phyloP scores from a whole-genome alignment of 140 eudicot genomes.

The Oenanthe javanica region DNA sequence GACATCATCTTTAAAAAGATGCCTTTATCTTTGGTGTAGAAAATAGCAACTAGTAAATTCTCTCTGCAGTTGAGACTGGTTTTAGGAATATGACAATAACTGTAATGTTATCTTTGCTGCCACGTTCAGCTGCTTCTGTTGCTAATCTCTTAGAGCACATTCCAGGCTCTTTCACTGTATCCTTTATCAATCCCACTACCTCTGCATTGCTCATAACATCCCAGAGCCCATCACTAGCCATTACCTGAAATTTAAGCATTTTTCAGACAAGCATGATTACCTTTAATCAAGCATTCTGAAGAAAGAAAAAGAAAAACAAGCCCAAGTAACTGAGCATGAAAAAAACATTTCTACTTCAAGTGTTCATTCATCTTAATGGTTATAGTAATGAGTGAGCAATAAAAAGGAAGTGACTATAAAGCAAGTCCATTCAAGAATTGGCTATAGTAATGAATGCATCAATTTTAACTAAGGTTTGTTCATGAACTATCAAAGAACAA shows the following conservation, averaged over 20 bases:
- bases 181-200: conserved; percentile 58
- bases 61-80: conserved; percentile 84
- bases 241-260: conserved; percentile 42
- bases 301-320: not conserved
- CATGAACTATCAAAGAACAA: not conserved
- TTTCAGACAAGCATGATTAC: not conserved
- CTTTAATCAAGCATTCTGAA: not conserved
- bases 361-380: not conserved
- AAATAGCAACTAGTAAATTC: conserved; percentile 47
- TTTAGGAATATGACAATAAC: conserved; percentile 78
- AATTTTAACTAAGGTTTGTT: not conserved
- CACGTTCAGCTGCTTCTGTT: conserved; percentile 80
- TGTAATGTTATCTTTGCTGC: conserved; percentile 92
- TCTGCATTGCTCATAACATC: conserved; percentile 64
- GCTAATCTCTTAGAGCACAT: conserved; percentile 97
- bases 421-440: not conserved
- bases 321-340: not conserved
- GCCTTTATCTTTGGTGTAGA: not conserved
- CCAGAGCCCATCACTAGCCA: conserved; percentile 98
- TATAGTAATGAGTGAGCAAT: not conserved
- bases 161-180: conserved; percentile 86
- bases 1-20: not conserved
- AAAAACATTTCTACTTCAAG: not conserved
- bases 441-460: not conserved
- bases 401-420: not conserved